Conservation (phyloP, 2,329 filamentous ascomycete species). For the Fusarium duplospermum region DNA sequence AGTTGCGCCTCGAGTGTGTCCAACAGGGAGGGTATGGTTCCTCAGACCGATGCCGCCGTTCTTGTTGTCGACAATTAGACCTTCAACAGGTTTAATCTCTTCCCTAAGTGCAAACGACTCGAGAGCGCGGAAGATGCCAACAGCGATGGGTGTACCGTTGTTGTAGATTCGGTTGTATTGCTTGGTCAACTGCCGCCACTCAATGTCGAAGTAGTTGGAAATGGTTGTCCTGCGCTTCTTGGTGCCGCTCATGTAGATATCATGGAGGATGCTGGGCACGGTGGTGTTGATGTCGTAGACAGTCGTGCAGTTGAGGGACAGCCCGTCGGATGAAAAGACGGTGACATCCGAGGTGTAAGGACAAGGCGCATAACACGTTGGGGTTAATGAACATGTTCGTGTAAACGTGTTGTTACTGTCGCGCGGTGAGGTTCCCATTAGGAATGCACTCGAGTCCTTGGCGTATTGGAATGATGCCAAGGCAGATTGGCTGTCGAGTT, state of each 20-base stretch:
- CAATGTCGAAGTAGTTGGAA: constrained; percentile 33
- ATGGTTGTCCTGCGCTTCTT: constrained; percentile 27
- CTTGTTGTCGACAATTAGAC: constrained; percentile 55
- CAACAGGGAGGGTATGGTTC: constrained; percentile 55
- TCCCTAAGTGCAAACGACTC: constrained; percentile 49
- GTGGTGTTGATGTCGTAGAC: constrained; percentile 29
- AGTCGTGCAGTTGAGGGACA: constrained; percentile 26
- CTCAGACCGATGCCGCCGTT: constrained; percentile 58
- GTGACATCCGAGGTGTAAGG: constrained; percentile 36
- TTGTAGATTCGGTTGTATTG: constrained; percentile 39
- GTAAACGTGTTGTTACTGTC: constrained; percentile 28
- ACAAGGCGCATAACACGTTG: constrained; percentile 37
- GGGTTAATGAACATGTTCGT: constrained; percentile 43
- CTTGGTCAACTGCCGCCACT: constrained; percentile 49
- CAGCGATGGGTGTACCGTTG: constrained; percentile 46
- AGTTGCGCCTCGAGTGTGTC: constrained; percentile 48
- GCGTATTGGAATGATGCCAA: constrained; percentile 51
- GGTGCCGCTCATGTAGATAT: constrained; percentile 36
- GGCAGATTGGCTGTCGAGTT: neutral
- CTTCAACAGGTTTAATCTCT: constrained; percentile 52
- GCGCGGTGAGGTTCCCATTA: constrained; percentile 52
- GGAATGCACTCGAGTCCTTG: constrained; percentile 51
- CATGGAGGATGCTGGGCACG: constrained; percentile 43
- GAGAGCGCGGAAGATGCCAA: constrained; percentile 37
- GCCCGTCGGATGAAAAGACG: constrained; percentile 38